These are phyloP conservation scores for Boletus sp. DNA, from an alignment of 768 basidiomycete species.

Conservation along the genomic window DNA sequence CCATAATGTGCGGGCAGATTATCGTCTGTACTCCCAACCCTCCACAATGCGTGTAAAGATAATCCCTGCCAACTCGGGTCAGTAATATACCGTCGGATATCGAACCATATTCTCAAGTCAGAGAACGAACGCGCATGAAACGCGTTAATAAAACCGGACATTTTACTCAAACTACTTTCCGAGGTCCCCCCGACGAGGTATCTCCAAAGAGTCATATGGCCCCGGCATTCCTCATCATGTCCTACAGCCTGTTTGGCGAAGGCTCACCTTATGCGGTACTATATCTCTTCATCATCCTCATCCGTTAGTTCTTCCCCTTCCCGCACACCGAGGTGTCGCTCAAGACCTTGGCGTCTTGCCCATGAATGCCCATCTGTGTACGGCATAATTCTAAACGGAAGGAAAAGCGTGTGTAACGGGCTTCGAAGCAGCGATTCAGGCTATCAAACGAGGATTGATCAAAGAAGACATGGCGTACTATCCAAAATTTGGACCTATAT, in stretches of 20 bases:
- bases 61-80: slow-evolving; percentile 1
- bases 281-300: slow-evolving; percentile 50
- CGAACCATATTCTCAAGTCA: slow-evolving; percentile 9
- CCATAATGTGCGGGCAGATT: neutral
- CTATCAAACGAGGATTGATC: neutral
- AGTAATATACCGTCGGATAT: neutral
- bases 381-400: slow-evolving; percentile 78
- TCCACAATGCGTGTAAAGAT: neutral
- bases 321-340: slow-evolving; percentile 58
- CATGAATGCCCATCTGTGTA: slow-evolving; percentile 82
- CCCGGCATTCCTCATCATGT: slow-evolving; percentile 63
- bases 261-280: slow-evolving; percentile 5
- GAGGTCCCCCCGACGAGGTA: slow-evolving; percentile 14
- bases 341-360: slow-evolving; percentile 67
- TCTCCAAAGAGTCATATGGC: slow-evolving; percentile 76
- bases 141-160: slow-evolving; percentile 17
- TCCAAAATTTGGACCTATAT: slow-evolving; percentile 69
- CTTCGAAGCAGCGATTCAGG: slow-evolving; percentile 35
- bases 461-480: slow-evolving; percentile 58
- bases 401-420: slow-evolving; percentile 70
- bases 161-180: slow-evolving; percentile 24
- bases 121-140: slow-evolving; percentile 15
- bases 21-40: neutral
- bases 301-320: slow-evolving; percentile 86
- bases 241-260: neutral